Evolutionary conservation across 192 early-diverging fungal species (phyloP), one percentile per base, ranked within the genome.

Genomic region (Linnemannia hyalina): DNA sequence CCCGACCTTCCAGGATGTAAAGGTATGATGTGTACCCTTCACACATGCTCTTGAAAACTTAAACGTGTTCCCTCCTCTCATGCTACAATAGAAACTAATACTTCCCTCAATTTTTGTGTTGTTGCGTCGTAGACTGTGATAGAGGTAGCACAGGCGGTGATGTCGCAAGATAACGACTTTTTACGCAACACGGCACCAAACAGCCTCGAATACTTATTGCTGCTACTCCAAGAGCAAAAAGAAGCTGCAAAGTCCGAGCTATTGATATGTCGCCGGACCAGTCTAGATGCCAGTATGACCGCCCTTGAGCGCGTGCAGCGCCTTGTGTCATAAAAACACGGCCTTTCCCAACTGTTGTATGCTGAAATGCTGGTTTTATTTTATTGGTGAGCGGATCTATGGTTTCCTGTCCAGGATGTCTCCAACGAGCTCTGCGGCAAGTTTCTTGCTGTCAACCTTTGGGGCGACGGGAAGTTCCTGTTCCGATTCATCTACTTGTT

Each of bases 81-180:
- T 29, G 41, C 7, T 9, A 4, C 26, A 36, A 3, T 54, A 5
- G 18, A 60, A 70, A 73, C 40, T 42, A 29, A 40, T n/a, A 0
- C 46, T 35, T 1, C 10, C 6, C 3, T 46, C 32, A 52, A 1
- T 65, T 73, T 73, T 60, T 29, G 1, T 73, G 10, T 41, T 16
- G 23, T n/a, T 32, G 26, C 47, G 2, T 38, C 18, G 41, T 75
- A 80, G 76, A 76, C 73, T 23, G 29, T 86, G 29, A 54, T 78
- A 10, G 55, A 73, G 54, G 55, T 81, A 16, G 79, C 78, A 18
- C 32, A 68, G 1, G 84, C 84, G 5, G 84, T 86, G 13, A 77
- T 86, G 29, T 57, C 70, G 29, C 84, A 86, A 72, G 84, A 86
- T 55, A 86, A 86, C 63, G 84, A 86, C 41, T 80, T 69, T 54